Conservation (phyloP, 225 moss, liverwort and hornwort species). For the Bryoerythrophyllum caledonicum region DNA sequence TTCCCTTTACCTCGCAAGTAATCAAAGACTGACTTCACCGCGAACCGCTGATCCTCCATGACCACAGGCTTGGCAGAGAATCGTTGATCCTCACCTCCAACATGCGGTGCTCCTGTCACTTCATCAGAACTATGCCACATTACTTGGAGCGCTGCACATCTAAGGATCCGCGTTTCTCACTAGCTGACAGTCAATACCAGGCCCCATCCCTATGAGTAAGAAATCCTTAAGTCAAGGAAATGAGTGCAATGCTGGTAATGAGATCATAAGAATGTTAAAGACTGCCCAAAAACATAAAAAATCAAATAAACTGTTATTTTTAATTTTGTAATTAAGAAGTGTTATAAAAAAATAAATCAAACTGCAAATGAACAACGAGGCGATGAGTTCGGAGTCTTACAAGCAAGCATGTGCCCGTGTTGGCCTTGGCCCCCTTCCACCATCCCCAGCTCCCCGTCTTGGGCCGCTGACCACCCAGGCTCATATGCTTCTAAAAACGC, state of each 20-base stretch:
- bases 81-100: conserved; percentile 71
- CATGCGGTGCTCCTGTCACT: conserved; percentile 99
- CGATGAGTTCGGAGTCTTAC: conserved; percentile 63
- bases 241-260: neutral
- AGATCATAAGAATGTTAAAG: neutral
- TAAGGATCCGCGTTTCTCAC: neutral
- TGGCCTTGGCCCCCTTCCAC: conserved; percentile 79
- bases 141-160: conserved; percentile 55
- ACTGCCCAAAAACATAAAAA: neutral
- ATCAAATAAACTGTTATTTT: too few relatives aligned
- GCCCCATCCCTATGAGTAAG: neutral
- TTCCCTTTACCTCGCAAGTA: conserved; percentile 90
- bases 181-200: conserved; percentile 10
- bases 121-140: conserved; percentile 93
- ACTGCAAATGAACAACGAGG: neutral
- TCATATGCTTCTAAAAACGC: conserved; percentile 99
- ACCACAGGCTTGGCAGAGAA: conserved; percentile 60
- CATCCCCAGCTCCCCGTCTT: conserved; percentile 82
- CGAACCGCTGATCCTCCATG: conserved; percentile 84
- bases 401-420: conserved; percentile 81
- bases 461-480: conserved; percentile 98
- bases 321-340: too few relatives aligned
- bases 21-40: conserved; percentile 86
- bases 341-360: too few relatives aligned
- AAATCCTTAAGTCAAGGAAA: neutral